Percentiles rank a stretch among this genome's conserved stretches.
phyloP scores from a whole-genome alignment of 2,329 filamentous ascomycete species.

The Chalara sp. region DNA sequence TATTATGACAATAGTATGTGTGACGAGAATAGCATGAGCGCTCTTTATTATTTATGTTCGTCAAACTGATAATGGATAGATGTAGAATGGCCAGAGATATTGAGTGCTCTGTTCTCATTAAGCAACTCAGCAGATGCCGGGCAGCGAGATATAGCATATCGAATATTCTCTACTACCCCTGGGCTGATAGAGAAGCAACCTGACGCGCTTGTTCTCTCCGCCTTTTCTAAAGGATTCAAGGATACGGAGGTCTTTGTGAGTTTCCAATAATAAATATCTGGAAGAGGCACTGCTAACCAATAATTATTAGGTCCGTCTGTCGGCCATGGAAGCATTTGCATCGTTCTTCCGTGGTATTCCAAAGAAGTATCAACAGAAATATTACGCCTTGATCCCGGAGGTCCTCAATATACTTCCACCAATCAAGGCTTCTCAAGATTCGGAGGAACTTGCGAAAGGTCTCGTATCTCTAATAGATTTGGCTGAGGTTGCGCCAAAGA shows the following conservation, averaged over 20 bases:
- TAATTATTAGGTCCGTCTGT: slow-evolving; percentile 65
- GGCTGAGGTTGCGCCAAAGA: slow-evolving; percentile 88
- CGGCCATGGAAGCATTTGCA: slow-evolving; percentile 94
- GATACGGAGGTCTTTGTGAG: slow-evolving; percentile 75
- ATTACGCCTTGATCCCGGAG: slow-evolving; percentile 79
- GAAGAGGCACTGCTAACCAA: too few species aligned
- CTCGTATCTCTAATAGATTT: slow-evolving; percentile 89
- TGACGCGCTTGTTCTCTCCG: slow-evolving; percentile 79
- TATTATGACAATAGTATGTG: slow-evolving; percentile 83
- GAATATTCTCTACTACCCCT: slow-evolving; percentile 91
- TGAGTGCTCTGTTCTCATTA: slow-evolving; percentile 78
- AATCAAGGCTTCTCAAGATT: slow-evolving; percentile 85
- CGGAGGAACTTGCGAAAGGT: slow-evolving; percentile 84
- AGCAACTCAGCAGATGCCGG: slow-evolving; percentile 79
- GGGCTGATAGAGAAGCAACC: slow-evolving; percentile 95
- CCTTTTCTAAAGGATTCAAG: slow-evolving; percentile 88
- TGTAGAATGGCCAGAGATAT: slow-evolving; percentile 82
- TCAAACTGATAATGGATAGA: slow-evolving; percentile 40
- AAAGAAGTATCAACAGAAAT: slow-evolving; percentile 85
- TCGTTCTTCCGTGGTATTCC: slow-evolving; percentile 87
- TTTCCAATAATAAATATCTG: neutral
- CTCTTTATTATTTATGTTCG: slow-evolving; percentile 3
- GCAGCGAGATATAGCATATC: slow-evolving; percentile 86
- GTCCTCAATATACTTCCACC: slow-evolving; percentile 92
- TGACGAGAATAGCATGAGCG: neutral